Evolutionary conservation across 176 grass and related monocot genomes (phyloP).

Genomic region (Luzula sylvatica): DNA sequence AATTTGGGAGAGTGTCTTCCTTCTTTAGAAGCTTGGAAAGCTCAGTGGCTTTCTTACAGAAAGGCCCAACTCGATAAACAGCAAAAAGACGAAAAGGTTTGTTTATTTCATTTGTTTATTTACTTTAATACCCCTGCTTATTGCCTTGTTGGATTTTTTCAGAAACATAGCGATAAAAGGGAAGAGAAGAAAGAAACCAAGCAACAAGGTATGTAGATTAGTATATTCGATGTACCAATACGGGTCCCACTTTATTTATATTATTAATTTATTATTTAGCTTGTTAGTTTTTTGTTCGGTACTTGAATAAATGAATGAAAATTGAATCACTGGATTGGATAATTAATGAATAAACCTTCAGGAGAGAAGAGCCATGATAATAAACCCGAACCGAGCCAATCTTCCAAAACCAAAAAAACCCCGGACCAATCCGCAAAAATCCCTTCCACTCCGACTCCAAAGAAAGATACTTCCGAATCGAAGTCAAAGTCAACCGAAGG

Average conservation of each 20-base stretch:
- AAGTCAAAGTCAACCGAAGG: conserved; percentile 2
- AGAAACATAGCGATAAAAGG: conserved; percentile 35
- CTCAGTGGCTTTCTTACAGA: conserved; percentile 60
- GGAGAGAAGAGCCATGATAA: conserved; percentile 19
- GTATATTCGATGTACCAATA: no score
- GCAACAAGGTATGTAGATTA: no score
- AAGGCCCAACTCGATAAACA: conserved; percentile 56
- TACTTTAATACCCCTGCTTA: background rate
- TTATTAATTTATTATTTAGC: no score
- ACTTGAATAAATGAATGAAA: no score
- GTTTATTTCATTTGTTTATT: background rate
- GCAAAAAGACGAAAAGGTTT: conserved; percentile 71
- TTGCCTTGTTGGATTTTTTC: background rate
- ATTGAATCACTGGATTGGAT: no score
- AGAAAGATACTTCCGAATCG: background rate
- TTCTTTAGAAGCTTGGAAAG: conserved; percentile 62
- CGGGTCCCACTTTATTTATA: no score
- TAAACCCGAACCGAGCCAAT: conserved; percentile 15
- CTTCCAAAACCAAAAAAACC: conserved; percentile 8
- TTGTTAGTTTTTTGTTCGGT: no score
- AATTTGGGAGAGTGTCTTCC: conserved; percentile 75
- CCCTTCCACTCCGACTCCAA: background rate
- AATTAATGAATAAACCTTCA: background rate
- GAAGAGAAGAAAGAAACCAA: conserved; percentile 18
- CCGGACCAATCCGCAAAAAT: conserved; percentile 2